These are phyloP conservation scores for Colletotrichum graminicola DNA, from an alignment of 2,329 filamentous ascomycete genomes.

Conservation along the genomic window DNA sequence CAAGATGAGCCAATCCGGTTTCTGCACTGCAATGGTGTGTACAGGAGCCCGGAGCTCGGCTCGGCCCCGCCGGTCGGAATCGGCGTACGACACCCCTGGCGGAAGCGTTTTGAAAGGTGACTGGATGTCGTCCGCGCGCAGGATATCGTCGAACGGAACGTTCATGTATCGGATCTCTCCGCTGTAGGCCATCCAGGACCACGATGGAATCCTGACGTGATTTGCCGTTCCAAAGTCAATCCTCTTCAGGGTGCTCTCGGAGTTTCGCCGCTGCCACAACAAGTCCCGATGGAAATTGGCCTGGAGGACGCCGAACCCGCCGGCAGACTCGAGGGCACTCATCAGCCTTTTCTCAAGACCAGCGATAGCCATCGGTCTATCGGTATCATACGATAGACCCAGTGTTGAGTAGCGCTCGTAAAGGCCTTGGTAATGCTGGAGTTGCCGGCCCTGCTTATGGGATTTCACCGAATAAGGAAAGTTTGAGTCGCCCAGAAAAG, in stretches of 20 bases:
- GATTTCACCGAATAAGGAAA: background rate
- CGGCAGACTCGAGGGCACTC: background rate
- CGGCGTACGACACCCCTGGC: background rate
- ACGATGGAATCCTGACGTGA: slow-evolving; percentile 43
- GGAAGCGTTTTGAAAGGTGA: background rate
- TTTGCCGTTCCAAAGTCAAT: background rate
- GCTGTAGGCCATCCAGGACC: slow-evolving; percentile 54
- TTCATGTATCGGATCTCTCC: slow-evolving; percentile 48
- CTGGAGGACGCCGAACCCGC: slow-evolving; percentile 3
- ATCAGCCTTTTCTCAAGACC: slow-evolving; percentile 9
- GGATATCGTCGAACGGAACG: slow-evolving; percentile 42
- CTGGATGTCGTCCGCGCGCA: background rate
- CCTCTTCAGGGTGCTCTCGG: background rate
- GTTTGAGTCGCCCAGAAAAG: slow-evolving; percentile 11
- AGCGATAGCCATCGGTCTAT: slow-evolving; percentile 6
- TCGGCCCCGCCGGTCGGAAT: background rate
- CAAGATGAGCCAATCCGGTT: slow-evolving; percentile 2
- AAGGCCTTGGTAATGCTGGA: slow-evolving; percentile 9
- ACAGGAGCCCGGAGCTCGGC: background rate
- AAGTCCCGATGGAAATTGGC: background rate
- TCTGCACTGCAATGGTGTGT: background rate
- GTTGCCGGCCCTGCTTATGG: background rate
- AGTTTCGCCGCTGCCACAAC: slow-evolving; percentile 12
- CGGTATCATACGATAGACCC: background rate
- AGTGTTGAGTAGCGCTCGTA: slow-evolving; percentile 8